Percentiles rank a stretch among this genome's conserved stretches.
These are phyloP conservation scores for Epicoccum sorghinum DNA, from an alignment of 2,329 filamentous ascomycete genomes.

Conservation along the genomic window DNA sequence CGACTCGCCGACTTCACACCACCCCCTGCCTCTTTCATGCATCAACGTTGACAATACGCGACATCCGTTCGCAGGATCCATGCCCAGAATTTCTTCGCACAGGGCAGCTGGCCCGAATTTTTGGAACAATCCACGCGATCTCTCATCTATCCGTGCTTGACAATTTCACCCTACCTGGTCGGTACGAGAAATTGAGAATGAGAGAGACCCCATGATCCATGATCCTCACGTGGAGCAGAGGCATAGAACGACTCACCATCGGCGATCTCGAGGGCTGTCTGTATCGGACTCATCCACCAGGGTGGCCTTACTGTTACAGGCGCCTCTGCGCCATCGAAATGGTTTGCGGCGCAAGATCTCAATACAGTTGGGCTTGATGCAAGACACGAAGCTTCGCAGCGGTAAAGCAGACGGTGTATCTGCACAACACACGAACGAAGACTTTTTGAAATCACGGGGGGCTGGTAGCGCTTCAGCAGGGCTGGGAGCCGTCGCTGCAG, in stretches of 20 bases:
- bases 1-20: slow-evolving; percentile 4
- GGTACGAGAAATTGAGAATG: slow-evolving; percentile 4
- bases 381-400: slow-evolving; percentile 11
- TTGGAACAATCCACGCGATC: slow-evolving; percentile 16
- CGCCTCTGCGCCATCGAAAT: slow-evolving; percentile 6
- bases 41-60: slow-evolving; percentile 16
- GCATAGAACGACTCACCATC: slow-evolving; percentile 10
- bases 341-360: slow-evolving; percentile 8
- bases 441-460: slow-evolving; percentile 13
- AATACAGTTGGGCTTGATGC: slow-evolving; percentile 15
- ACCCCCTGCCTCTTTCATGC: slow-evolving; percentile 13
- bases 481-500: slow-evolving; percentile 1
- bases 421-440: slow-evolving; percentile 12
- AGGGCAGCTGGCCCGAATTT: slow-evolving; percentile 16
- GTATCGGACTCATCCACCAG: slow-evolving; percentile 5
- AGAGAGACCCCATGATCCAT: slow-evolving; percentile 4
- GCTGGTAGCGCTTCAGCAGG: no score
- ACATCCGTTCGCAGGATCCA: slow-evolving; percentile 11
- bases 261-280: slow-evolving; percentile 7
- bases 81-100: slow-evolving; percentile 8
- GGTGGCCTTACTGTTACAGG: slow-evolving; percentile 3
- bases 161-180: slow-evolving; percentile 13
- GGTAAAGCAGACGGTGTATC: slow-evolving; percentile 20
- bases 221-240: slow-evolving; percentile 12
- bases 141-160: slow-evolving; percentile 14